These are phyloP conservation scores for Pezicula neosporulosa DNA, from an alignment of 2,329 filamentous ascomycete species.

Conservation along the genomic window DNA sequence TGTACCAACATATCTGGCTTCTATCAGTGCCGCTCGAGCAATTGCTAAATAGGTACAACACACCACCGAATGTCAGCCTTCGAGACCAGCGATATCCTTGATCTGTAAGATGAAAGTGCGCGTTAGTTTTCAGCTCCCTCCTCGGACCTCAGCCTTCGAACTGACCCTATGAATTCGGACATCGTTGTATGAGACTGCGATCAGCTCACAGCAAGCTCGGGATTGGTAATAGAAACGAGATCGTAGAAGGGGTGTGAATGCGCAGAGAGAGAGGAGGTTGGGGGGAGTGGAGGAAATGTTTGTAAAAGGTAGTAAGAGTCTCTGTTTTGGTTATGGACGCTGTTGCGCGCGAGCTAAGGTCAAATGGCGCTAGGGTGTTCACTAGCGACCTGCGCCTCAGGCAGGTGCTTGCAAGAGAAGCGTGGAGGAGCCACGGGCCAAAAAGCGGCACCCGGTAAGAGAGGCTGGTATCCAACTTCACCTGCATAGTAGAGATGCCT, in stretches of 20 bases:
- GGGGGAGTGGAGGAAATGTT: neutral
- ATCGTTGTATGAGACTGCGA: conserved; percentile 33
- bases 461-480: too few relatives aligned
- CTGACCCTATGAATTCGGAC: conserved; percentile 60
- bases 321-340: conserved; percentile 3
- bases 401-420: too few relatives aligned
- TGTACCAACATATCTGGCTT: conserved; percentile 82
- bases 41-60: conserved; percentile 28
- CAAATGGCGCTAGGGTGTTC: neutral
- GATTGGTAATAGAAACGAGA: conserved; percentile 4
- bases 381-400: too few relatives aligned
- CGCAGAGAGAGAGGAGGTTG: conserved; percentile 1
- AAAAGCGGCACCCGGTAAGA: too few relatives aligned
- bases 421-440: too few relatives aligned
- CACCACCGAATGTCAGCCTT: conserved; percentile 98
- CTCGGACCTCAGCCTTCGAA: conserved; percentile 18
- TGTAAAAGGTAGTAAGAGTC: conserved; percentile 1
- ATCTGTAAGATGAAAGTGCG: conserved; percentile 45
- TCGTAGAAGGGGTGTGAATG: neutral
- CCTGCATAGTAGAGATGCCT: too few relatives aligned
- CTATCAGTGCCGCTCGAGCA: conserved; percentile 9
- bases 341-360: too few relatives aligned
- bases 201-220: conserved; percentile 26
- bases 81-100: conserved; percentile 93
- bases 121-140: conserved; percentile 17